Base-by-base conservation (phyloP, 2,329 filamentous ascomycete genomes). In the Scedosporium dehoogii region DNA sequence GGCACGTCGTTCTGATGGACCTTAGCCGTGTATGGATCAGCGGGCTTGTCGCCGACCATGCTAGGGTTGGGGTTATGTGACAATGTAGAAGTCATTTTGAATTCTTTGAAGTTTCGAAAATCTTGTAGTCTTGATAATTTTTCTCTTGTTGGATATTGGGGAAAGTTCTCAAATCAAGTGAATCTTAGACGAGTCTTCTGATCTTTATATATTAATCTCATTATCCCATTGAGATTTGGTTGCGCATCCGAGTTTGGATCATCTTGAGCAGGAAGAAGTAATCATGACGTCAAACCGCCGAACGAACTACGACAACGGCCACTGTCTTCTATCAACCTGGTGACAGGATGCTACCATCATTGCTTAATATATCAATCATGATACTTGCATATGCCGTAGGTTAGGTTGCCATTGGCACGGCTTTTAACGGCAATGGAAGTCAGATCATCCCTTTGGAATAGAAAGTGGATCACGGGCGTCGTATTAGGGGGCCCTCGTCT, bases 21-120 rank as follows among this genome's bases (percentile, higher is more conserved):
- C 75, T 87, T 84, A 63, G 79, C 76, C 71, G 85, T 91, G 80
- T 96, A 96, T 1, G 90, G 90, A 75, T 94, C 89, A 61, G 79
- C 84, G 51, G 84, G 77, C 75, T 88, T 85, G 73, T 76, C 77
- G 70, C 84, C 85, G 51, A 84, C 85, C 66, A 80, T 74, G 46
- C 85, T 74, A 73, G 88, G 88, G 72, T 53, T 53, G 5, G 48
- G 48, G 48, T 53, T 53, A 53, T 53, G 48, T 25, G 48, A 53
- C 23, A 53, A 6, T 2, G 48, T 81, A 81, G 73, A 80, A 83
- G 62, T 73, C 75, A 69, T 70, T 23, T 53, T 53, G 21, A 25
- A 53, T 46, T 18, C 42, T 46, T 18, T 46, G 42, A 46, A 46
- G 16, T 46, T 46, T 46, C 14, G 14, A 46, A 46, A 46, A 16